Evolutionary conservation across 2,329 filamentous ascomycete species (phyloP), one percentile per base, ranked within the genome.

Genomic region (Alternaria gansuensis): DNA sequence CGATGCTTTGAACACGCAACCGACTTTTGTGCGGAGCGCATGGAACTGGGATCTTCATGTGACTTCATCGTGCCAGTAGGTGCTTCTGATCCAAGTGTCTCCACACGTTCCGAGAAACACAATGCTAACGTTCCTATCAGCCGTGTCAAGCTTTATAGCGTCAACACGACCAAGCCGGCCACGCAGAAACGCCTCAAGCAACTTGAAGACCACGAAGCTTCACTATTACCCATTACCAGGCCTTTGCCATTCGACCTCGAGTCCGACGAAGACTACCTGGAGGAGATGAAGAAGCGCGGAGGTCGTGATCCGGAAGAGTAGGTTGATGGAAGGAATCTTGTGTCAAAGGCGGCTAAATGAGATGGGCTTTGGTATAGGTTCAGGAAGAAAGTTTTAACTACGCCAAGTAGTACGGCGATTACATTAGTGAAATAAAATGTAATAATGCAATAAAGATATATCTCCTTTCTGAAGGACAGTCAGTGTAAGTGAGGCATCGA

Each of bases 21-120:
- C 80, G 8, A 78, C 77, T 0, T 78, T 68, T 62, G 79, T 81
- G 44, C 71, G 79, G 41, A 77, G 72, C 37, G 79, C 80, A 46
- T 81, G 80, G 83, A 90, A 90, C 67, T 89, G 86, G 86, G 87
- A 84, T 14, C 74, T 90, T 21, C 87, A 89, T 67, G 86, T 90
- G 3, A 90, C 87, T 0, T 85, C 82, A 6, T 86, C 82, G 0
- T 87, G 84, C 56, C 88, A 89, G 70, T 71, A 65, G 57, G 71
- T 60, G 34, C 8, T 2, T 29, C 0, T 2, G n/a, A 13, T 49
- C 8, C 7, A 5, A 13, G 3, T 10, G 8, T 1, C 5, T 28
- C 13, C 4, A 23, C 6, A 9, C 5, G 14, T 10, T 4, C 3
- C 21, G 21, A 13, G 7, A 21, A 17, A 33, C 13, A 26, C 2